Base-by-base conservation (phyloP, 305 asterid species). In the Fraxinus albicans region DNA sequence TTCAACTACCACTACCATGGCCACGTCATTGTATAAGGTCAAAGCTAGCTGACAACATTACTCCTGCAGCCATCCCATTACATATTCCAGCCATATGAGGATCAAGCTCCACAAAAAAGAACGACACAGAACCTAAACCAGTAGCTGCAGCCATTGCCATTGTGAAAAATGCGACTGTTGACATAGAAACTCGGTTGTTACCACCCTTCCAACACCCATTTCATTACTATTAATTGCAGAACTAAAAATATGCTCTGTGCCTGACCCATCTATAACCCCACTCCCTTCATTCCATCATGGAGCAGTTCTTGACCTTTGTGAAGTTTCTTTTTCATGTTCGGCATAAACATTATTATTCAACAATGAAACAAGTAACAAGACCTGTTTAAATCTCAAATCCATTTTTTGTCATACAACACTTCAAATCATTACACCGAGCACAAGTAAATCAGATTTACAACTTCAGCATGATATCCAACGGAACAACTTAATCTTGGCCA, bases 51-150 rank as follows among this genome's bases (percentile, higher is more conserved):
- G 98, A 98, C 81, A 96, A 84, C 99, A 96, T 96, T 78, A 96
- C 99, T 78, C 99, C 99, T 65, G 95, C 97, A 76, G 99, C 98
- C 92, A 96, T 94, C 75, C 99, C 98, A 17, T 96, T 96, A 90
- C 99, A 94, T 83, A 94, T 88, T 77, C 99, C 99, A 55, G 98
- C 93, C 98, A 96, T 92, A 70, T 96, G 96, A 70, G 99, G 90
- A 89, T 96, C 98, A 78, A 96, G 97, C 91, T 94, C 98, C 83
- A 96, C 91, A 84, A 96, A 96, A 86, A 94, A 96, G 88, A 96
- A 96, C n/a, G 98, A 98, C 69, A 94, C 77, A 40, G 98, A 95
- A 84, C 99, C 99, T 87, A 96, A 93, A 86, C 98, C 98, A 84
- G 96, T 92, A 44, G 99, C 98, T 19, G 94, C 96, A 84, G 98